A percentile compares a stretch with the other conserved stretches of the same genome.
Evolutionary conservation across 352 stramenopile species (phyloP).

Genomic region (Lagenidium sp.): DNA sequence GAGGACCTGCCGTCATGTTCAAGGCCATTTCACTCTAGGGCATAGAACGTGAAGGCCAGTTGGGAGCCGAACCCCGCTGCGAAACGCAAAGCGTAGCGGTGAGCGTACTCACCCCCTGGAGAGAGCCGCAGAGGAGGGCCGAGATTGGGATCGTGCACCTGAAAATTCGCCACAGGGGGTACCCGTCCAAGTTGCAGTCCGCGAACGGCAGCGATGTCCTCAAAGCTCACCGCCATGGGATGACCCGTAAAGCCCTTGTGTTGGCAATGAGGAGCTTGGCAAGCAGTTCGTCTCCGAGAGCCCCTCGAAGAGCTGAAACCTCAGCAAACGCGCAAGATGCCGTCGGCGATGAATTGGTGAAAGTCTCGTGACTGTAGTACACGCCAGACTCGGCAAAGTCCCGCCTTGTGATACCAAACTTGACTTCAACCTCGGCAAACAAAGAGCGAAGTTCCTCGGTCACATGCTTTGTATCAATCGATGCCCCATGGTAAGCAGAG

Average conservation of each 20-base stretch:
- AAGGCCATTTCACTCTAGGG: slow-evolving; percentile 36
- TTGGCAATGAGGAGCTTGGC: slow-evolving; percentile 82
- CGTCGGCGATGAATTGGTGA: slow-evolving; percentile 90
- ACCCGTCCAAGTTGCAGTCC: slow-evolving; percentile 81
- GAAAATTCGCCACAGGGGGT: slow-evolving; percentile 90
- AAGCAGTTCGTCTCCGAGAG: slow-evolving; percentile 64
- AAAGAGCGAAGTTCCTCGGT: slow-evolving; percentile 88
- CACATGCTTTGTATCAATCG: slow-evolving; percentile 92
- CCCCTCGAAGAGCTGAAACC: slow-evolving; percentile 48
- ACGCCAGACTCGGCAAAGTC: slow-evolving; percentile 90
- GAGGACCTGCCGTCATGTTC: no score
- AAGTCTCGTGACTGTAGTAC: slow-evolving; percentile 97
- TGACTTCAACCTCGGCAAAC: slow-evolving; percentile 78
- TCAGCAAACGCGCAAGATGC: slow-evolving; percentile 94
- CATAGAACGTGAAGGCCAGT: slow-evolving; percentile 94
- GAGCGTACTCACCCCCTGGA: slow-evolving; percentile 44
- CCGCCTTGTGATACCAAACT: slow-evolving; percentile 87
- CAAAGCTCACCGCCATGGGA: slow-evolving; percentile 95
- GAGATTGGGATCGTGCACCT: slow-evolving; percentile 70
- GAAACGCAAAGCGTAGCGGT: slow-evolving; percentile 93
- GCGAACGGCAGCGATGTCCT: slow-evolving; percentile 93
- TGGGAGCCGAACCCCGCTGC: slow-evolving; percentile 95
- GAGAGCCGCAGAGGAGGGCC: slow-evolving; percentile 45
- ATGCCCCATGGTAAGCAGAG: slow-evolving; percentile 93
- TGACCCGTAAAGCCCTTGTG: slow-evolving; percentile 95